These are phyloP conservation scores for Leishmania lainsoni DNA, from an alignment of 208 protist species.

Conservation along the genomic window DNA sequence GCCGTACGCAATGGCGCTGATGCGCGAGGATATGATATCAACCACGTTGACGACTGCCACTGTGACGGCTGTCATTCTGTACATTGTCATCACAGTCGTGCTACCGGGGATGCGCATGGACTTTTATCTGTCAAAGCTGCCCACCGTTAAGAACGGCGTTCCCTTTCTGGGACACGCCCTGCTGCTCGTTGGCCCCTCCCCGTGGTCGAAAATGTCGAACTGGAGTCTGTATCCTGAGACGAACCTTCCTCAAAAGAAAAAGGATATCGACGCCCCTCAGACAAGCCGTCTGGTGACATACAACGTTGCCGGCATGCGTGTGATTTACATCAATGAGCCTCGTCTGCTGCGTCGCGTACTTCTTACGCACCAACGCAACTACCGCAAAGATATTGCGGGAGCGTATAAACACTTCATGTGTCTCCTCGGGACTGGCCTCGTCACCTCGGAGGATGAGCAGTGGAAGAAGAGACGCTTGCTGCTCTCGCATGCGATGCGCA, in stretches of 20 bases:
- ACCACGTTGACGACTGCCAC: slow-evolving; percentile 23
- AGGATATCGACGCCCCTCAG: slow-evolving; percentile 1
- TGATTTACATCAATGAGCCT: slow-evolving; percentile 87
- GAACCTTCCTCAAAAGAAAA: slow-evolving; percentile 33
- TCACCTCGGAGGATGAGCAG: slow-evolving; percentile 85
- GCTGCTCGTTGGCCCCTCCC: slow-evolving; percentile 59
- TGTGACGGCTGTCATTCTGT: slow-evolving; percentile 41
- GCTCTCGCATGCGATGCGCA: slow-evolving; percentile 81
- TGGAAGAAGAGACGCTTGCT: slow-evolving; percentile 87
- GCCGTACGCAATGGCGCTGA: slow-evolving; percentile 23
- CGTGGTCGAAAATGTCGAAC: slow-evolving; percentile 77
- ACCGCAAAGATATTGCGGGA: slow-evolving; percentile 78
- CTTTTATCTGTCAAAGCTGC: slow-evolving; percentile 67
- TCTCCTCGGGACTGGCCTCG: slow-evolving; percentile 86
- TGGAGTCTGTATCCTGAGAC: slow-evolving; percentile 76
- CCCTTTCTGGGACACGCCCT: slow-evolving; percentile 83
- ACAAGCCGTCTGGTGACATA: slow-evolving; percentile 69
- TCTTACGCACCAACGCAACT: slow-evolving; percentile 84
- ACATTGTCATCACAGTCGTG: slow-evolving; percentile 48
- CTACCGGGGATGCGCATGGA: slow-evolving; percentile 67
- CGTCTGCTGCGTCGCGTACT: slow-evolving; percentile 82
- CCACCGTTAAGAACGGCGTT: slow-evolving; percentile 59
- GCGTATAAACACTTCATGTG: slow-evolving; percentile 92
- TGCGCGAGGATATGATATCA: slow-evolving; percentile 16
- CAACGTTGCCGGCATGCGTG: slow-evolving; percentile 76